Base-by-base conservation (phyloP, 1,139 yeast genomes). In the Protomyces inundatus region DNA sequence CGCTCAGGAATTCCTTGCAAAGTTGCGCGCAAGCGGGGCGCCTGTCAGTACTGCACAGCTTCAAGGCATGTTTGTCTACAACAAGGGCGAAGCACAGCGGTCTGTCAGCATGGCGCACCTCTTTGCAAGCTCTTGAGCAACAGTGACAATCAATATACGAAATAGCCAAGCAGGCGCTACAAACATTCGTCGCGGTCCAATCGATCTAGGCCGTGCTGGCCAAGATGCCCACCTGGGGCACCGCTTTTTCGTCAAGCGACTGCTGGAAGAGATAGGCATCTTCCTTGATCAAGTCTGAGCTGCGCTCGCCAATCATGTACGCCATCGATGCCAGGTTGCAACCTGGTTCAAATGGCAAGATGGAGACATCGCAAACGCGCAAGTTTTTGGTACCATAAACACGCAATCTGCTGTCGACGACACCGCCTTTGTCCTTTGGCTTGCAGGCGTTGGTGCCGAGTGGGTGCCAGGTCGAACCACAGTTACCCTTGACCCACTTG, bases 51-150 rank as follows among this genome's bases (percentile, higher is more conserved):
- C 98, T 0, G 99, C 99, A 0, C 96, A 89, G 73, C 79, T 93
- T 67, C 98, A 93, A 74, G 99, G 98, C 1, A 80, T 93, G 66
- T 93, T 93, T 79, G 97, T 93, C 7, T 90, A 89, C 77, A 89
- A 90, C 76, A 93, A 93, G 75, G 82, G 88, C 67, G 86, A 86
- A 68, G 97, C 98, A 0, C 80, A 81, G 53, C 82, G 82, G 12
- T 96, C 98, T 0, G 77, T 91, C 52, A 78, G 77, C 7, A 87
- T 87, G 86, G 82, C 64, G 12, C 62, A 58, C 36, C 51, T 58
- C 14, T 39, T 58, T 30, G 39, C 56, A 14, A 9, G 12, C n/a
- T 16, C 30, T 14, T n/a, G 12, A 42, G 9, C 32, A 42, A 42
- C 9, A 14, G n/a, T 39, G 14, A 39, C 6, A 12, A 39, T 39